These are phyloP conservation scores for Kluyveromyces starmeri DNA, from an alignment of 805 yeast species.

Conservation along the genomic window DNA sequence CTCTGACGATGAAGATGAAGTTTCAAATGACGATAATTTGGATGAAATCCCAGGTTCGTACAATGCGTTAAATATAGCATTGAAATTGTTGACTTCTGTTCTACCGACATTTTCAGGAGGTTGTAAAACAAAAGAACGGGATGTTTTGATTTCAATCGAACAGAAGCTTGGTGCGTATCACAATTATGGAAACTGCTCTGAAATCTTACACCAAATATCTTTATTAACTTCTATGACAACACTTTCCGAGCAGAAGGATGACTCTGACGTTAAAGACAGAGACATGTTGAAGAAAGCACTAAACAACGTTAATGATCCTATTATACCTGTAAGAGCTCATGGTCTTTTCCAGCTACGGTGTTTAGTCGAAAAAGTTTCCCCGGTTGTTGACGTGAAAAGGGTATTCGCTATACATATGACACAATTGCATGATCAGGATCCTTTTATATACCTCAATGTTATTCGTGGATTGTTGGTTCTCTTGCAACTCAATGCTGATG, in stretches of 20 bases:
- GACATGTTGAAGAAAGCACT: slow-evolving; percentile 49
- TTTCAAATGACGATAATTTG: slow-evolving; percentile 22
- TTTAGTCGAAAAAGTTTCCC: slow-evolving; percentile 42
- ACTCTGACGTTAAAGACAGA: slow-evolving; percentile 20
- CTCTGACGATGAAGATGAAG: slow-evolving; percentile 20
- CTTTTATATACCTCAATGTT: slow-evolving; percentile 76
- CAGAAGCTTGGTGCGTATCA: slow-evolving; percentile 10
- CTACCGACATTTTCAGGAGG: slow-evolving; percentile 12
- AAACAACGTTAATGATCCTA: slow-evolving; percentile 60
- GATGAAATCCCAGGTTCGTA: slow-evolving; percentile 10
- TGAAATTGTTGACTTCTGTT: neutral
- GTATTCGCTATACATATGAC: slow-evolving; percentile 54
- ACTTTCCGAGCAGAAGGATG: slow-evolving; percentile 12
- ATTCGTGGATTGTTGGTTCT: slow-evolving; percentile 68
- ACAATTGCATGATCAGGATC: slow-evolving; percentile 70
- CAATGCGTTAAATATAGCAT: slow-evolving; percentile 3
- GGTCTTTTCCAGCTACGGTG: slow-evolving; percentile 62
- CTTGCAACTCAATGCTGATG: slow-evolving; percentile 35
- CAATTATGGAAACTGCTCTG: slow-evolving; percentile 9
- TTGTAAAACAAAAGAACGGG: slow-evolving; percentile 14
- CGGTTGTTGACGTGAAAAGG: slow-evolving; percentile 41
- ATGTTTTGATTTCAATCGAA: slow-evolving; percentile 26
- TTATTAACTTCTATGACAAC: slow-evolving; percentile 1
- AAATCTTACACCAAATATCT: neutral
- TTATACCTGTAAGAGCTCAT: slow-evolving; percentile 79